Conservation (phyloP, 768 basidiomycete species). For the Lactarius tabidus region DNA sequence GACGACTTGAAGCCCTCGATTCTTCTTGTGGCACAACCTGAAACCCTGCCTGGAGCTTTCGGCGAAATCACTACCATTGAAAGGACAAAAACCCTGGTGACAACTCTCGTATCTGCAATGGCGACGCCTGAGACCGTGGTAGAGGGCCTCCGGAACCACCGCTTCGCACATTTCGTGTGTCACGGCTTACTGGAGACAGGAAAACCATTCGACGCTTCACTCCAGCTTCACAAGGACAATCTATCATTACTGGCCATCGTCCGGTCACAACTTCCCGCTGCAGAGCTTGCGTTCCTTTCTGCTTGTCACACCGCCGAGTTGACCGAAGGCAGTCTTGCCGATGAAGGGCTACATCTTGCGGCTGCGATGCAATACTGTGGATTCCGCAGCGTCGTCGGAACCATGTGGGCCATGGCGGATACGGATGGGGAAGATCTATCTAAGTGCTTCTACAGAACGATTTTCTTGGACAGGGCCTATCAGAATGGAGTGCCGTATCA, state of each 20-base stretch:
- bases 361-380: no score
- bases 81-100: background rate
- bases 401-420: no score
- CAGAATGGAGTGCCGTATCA: no score
- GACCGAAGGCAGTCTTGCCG: no score
- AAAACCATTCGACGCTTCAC: no score
- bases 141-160: background rate
- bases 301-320: background rate
- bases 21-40: slow-evolving; percentile 2
- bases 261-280: background rate
- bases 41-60: background rate
- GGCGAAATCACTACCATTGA: background rate
- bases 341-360: no score
- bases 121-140: background rate
- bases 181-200: no score
- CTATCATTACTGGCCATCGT: background rate
- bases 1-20: slow-evolving; percentile 3
- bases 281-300: background rate
- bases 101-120: background rate
- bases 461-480: background rate
- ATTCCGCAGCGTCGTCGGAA: no score
- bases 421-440: no score
- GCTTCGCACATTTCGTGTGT: no score
- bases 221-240: no score
- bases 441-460: background rate